Evolutionary conservation across 257 asterid genomes (phyloP), one percentile per base, ranked within the genome.

Genomic region (Rauvolfia tetraphylla): DNA sequence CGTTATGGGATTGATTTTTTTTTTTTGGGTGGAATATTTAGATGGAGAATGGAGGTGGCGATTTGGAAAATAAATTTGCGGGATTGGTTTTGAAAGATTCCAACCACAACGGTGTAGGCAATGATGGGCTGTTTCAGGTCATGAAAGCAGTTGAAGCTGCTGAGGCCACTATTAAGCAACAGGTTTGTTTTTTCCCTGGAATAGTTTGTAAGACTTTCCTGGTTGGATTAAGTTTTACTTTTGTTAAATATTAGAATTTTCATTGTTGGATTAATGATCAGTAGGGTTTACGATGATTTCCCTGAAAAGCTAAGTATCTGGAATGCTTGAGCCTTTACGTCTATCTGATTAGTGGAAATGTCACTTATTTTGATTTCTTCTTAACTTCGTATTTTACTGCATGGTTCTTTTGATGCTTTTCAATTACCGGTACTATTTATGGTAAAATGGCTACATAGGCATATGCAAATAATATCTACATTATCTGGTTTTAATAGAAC

Each of bases 141-240:
- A 89, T 91, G 87, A 93, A 93, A 88, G 98, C 98, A 72, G 98
- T 93, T 18, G 98, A 93, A 87, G 97, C 98, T 73, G 98, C 98
- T 57, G 98, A 93, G 86, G 90, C 86, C 76, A 90, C 97, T 76
- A 91, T 93, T 79, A 93, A 93, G 81, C 95, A 88, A 78, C 98
- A 92, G 97, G 98, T 93, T 67, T 58, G 48, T 49, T 31, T 23
- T 59, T 72, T 65, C 23, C 69, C 27, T 36, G 68, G 65, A 68
- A 29, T 56, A 71, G 69, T 61, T 10, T 25, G 10, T n/a, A 38
- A 39, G 34, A 65, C 5, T 53, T 65, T 44, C 12, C 31, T 14
- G 25, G 49, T 27, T 78, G 70, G 36, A 10, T 63, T 36, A 9
- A 3, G 31, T n/a, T 53, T 25, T 27, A 1, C 38, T 39, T 57